Conservation (phyloP, 2,329 filamentous ascomycete genomes). For the Colletotrichum orbiculare region DNA sequence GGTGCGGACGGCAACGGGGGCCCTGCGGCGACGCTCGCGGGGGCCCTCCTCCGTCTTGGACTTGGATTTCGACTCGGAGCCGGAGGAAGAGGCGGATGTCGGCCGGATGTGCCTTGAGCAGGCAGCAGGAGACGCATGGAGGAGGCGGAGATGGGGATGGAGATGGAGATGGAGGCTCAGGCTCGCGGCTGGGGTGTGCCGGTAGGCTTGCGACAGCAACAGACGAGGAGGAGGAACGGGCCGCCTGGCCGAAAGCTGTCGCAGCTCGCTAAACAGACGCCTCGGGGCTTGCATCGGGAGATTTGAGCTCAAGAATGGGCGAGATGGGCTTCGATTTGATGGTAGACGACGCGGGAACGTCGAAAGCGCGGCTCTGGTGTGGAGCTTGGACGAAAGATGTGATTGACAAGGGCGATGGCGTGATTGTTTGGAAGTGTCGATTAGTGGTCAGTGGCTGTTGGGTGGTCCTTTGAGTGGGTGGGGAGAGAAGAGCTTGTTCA, state of each 20-base stretch:
- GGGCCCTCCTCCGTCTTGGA: neutral
- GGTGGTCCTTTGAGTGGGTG: conserved; percentile 1
- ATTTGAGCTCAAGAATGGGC: conserved; percentile 19
- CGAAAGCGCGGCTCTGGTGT: conserved; percentile 36
- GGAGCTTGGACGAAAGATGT: conserved; percentile 36
- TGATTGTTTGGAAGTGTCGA: conserved; percentile 22
- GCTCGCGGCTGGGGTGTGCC: neutral
- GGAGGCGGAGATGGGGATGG: neutral
- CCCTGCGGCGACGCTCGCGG: conserved; percentile 14
- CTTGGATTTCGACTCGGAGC: neutral
- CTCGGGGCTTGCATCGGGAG: conserved; percentile 34
- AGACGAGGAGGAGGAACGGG: conserved; percentile 25
- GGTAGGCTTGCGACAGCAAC: neutral
- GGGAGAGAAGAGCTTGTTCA: conserved; percentile 23
- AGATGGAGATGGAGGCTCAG: conserved; percentile 3
- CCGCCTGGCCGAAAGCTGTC: conserved; percentile 30
- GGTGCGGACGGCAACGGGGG: conserved; percentile 20
- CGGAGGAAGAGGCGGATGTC: conserved; percentile 28
- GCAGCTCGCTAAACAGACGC: conserved; percentile 35
- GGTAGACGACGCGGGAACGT: conserved; percentile 31
- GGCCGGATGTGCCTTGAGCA: conserved; percentile 25
- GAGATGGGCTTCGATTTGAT: conserved; percentile 31
- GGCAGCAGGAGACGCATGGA: conserved; percentile 21
- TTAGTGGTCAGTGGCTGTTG: neutral
- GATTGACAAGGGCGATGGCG: conserved; percentile 36